Percentiles rank a stretch among this genome's conserved stretches.
Conservation (phyloP, 495 filamentous ascomycete species). For the Penicillium argentinense region DNA sequence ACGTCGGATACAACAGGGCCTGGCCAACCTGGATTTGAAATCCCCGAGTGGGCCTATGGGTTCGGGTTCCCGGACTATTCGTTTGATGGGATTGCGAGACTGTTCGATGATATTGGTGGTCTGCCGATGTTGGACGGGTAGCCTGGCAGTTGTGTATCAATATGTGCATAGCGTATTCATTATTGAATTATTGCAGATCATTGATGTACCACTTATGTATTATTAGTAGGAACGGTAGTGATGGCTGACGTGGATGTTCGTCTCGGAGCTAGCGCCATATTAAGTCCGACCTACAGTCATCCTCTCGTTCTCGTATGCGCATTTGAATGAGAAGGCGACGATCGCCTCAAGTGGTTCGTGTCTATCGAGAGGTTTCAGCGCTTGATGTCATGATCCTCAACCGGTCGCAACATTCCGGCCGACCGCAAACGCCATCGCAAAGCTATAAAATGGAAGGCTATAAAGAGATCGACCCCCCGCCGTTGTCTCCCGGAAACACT, state of each 20-base stretch:
- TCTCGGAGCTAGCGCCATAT: not conserved
- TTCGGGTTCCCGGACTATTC: slow-evolving; percentile 45
- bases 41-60: slow-evolving; percentile 43
- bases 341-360: too few relatives aligned
- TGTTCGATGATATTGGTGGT: slow-evolving; percentile 40
- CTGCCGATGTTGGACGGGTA: slow-evolving; percentile 36
- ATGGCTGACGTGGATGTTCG: too few relatives aligned
- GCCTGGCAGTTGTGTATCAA: not conserved
- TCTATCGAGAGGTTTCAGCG: not conserved
- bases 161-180: not conserved
- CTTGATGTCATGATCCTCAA: not conserved
- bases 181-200: not conserved
- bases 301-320: slow-evolving; percentile 1
- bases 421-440: too few relatives aligned
- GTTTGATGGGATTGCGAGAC: slow-evolving; percentile 38
- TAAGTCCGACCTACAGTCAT: not conserved
- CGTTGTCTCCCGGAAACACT: too few relatives aligned
- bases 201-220: too few relatives aligned
- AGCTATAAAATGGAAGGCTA: too few relatives aligned
- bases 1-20: slow-evolving; percentile 11
- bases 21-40: slow-evolving; percentile 26
- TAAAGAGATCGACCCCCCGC: not conserved
- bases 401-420: too few relatives aligned
- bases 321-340: too few relatives aligned
- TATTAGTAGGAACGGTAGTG: too few relatives aligned